Base-by-base conservation (phyloP, 306 rosid species). In the Hylodesmum podocarpum region DNA sequence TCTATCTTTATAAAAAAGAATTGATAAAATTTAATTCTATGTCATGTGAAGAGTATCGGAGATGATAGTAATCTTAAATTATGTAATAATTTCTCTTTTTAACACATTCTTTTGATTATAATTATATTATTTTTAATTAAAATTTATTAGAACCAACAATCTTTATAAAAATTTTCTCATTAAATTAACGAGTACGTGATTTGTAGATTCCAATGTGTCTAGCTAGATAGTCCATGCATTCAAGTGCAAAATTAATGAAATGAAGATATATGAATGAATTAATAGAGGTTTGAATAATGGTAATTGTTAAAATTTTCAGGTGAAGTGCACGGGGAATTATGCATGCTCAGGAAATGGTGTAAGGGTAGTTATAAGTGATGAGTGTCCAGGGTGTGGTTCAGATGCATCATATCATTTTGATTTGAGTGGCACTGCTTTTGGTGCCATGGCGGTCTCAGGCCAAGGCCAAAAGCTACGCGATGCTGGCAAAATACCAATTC, bases 341-440 rank as follows among this genome's bases (percentile, higher is more conserved):
- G 89, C 82, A 0, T 94, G 98, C 72, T 94, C 97, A 0, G 94
- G 90, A 0, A 77, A 79, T 0, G 78, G 89, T 0, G 96, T 76
- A 47, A 87, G 57, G 0, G 88, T 94, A 47, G 88, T 89, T 0
- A 87, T 91, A 66, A 94, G 93, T 0, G 98, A 94, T 79, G 78
- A 79, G 33, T 91, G 97, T 53, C 89, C 87, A 0, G 93, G 82
- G 0, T 91, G 96, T 34, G 84, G 79, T 12, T 67, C 88, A 51
- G 80, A 58, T 2, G 46, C 72, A 2, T 72, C 84, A 8, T 83
- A 76, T 78, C 96, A 89, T 62, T 94, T 94, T 66, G 98, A 94
- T 78, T 78, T 94, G 69, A 94, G 98, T 44, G 97, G 97, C 16
- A 79, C 76, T 46, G 94, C 97, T 21, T 90, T 91, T 72, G 93